These are phyloP conservation scores for Aspergillus hiratsukae DNA, from an alignment of 2,329 filamentous ascomycete genomes.

Conservation along the genomic window DNA sequence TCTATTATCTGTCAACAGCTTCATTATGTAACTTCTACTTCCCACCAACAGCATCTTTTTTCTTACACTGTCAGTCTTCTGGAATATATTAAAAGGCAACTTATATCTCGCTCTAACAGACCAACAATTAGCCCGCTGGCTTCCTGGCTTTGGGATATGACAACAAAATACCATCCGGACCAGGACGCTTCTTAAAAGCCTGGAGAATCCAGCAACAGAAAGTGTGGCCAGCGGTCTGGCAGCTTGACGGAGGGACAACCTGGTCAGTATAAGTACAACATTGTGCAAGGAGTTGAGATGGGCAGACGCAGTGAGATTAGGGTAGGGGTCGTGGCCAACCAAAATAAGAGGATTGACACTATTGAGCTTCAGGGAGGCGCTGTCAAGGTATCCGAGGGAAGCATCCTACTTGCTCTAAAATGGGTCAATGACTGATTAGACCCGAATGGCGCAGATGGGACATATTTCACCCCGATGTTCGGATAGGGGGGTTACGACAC, in stretches of 20 bases:
- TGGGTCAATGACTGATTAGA: constrained; percentile 1
- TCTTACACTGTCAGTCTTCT: too few relatives aligned
- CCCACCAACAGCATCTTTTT: too few relatives aligned
- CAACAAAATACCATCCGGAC: constrained; percentile 26
- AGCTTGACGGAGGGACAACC: constrained; percentile 38
- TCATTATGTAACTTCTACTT: too few relatives aligned
- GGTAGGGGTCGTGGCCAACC: constrained; percentile 22
- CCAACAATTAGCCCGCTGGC: too few relatives aligned
- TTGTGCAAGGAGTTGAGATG: constrained; percentile 66
- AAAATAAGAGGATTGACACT: constrained; percentile 23
- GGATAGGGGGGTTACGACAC: too few relatives aligned
- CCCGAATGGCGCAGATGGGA: neutral
- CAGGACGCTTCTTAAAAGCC: constrained; percentile 20
- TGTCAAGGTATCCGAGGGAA: constrained; percentile 31
- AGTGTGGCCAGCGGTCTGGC: constrained; percentile 57
- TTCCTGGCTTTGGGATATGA: too few relatives aligned
- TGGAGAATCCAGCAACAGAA: constrained; percentile 40
- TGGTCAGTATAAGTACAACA: constrained; percentile 40
- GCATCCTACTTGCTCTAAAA: constrained; percentile 22
- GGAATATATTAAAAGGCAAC: too few relatives aligned
- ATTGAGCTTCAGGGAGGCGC: constrained; percentile 32
- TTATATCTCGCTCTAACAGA: too few relatives aligned
- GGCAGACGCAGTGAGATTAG: constrained; percentile 45
- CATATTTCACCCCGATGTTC: too few relatives aligned
- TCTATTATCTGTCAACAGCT: too few relatives aligned